phyloP scores from a whole-genome alignment of 2,329 filamentous ascomycete species.

The Zarea fungicola region DNA sequence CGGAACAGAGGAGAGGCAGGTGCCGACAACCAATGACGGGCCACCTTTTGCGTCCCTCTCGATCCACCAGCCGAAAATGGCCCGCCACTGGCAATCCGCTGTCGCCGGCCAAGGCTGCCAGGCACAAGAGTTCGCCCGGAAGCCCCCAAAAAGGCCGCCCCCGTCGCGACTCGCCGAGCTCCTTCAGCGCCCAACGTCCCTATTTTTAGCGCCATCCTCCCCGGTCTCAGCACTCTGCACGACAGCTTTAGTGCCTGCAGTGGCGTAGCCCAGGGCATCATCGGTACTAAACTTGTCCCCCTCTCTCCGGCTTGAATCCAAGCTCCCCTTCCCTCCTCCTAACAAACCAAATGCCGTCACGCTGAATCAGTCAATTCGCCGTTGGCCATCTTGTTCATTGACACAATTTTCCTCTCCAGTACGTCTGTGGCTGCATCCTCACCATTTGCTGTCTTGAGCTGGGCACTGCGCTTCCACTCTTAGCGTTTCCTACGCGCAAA shows the following conservation, averaged over 20 bases:
- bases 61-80: too few species aligned
- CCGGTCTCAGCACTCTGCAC: conserved; percentile 1
- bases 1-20: background rate
- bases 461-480: too few species aligned
- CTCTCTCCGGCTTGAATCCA: background rate
- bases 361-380: background rate
- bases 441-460: background rate
- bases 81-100: background rate
- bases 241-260: background rate
- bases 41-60: too few species aligned
- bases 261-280: background rate
- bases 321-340: background rate
- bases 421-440: background rate
- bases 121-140: background rate
- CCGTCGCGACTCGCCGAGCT: conserved; percentile 14
- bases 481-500: background rate
- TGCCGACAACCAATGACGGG: background rate
- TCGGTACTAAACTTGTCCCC: background rate
- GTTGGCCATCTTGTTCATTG: background rate
- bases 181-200: background rate
- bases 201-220: background rate
- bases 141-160: background rate
- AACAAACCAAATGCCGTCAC: background rate
- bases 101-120: background rate
- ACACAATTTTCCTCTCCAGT: background rate